Conservation (phyloP, 2,329 filamentous ascomycete genomes). For the Arthrobotrys megalospora region DNA sequence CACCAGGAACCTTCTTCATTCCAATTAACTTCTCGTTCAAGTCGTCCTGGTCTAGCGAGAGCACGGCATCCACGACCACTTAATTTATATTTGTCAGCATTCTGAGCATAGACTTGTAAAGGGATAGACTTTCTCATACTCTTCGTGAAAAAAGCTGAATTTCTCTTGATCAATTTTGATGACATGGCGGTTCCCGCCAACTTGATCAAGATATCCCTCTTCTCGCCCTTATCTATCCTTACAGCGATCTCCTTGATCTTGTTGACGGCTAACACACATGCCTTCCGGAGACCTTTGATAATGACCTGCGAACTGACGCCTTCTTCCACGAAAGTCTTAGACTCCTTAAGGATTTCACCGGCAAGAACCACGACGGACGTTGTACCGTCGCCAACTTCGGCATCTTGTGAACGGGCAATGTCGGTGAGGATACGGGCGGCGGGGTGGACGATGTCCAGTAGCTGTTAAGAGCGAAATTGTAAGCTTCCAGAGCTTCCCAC, state of each 20-base stretch:
- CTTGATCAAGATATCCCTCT: conserved; percentile 88
- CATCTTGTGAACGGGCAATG: conserved; percentile 98
- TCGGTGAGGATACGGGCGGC: conserved; percentile 97
- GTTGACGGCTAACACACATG: conserved; percentile 92
- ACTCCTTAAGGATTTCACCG: conserved; percentile 97
- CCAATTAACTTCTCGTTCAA: conserved; percentile 98
- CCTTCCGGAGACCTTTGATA: conserved; percentile 93
- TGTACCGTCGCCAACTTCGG: conserved; percentile 97
- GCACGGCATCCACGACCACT: conserved; percentile 98
- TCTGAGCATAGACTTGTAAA: background rate
- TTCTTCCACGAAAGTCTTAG: conserved; percentile 95
- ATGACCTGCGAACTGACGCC: conserved; percentile 98
- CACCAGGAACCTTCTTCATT: conserved; percentile 97
- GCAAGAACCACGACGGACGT: conserved; percentile 97
- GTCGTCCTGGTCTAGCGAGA: conserved; percentile 95
- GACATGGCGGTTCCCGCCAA: conserved; percentile 97
- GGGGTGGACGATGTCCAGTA: conserved; percentile 98
- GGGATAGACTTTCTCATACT: conserved; percentile 73
- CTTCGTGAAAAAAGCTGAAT: conserved; percentile 97
- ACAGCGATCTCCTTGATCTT: conserved; percentile 99
- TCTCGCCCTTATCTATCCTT: conserved; percentile 84
- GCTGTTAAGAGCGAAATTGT: conserved; percentile 70
- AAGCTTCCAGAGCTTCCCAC: background rate
- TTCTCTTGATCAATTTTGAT: conserved; percentile 98
- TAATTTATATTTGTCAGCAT: conserved; percentile 50